Percentiles rank a stretch among this genome's conserved stretches.
Evolutionary conservation across 768 basidiomycete genomes (phyloP).

Genomic region (Lentinus tigrinus): DNA sequence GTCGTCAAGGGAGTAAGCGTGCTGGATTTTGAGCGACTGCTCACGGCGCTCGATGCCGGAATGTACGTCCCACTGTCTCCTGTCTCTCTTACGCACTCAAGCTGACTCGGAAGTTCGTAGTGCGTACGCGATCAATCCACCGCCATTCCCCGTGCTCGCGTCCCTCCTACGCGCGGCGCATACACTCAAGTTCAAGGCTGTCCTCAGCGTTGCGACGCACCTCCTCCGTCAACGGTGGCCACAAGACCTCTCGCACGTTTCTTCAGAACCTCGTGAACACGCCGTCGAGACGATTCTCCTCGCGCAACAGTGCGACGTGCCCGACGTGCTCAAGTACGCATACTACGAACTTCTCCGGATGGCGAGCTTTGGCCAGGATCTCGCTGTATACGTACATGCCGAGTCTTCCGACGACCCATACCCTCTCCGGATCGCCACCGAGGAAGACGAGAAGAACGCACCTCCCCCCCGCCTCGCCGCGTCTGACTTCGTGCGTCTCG

Average conservation of each 20-base stretch:
- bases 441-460: conserved; percentile 1
- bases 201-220: conserved; percentile 30
- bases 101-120: conserved; percentile 11
- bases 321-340: conserved; percentile 34
- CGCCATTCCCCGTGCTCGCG: conserved; percentile 30
- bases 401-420: not conserved
- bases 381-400: not conserved
- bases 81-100: not conserved
- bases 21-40: conserved; percentile 34
- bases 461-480: conserved; percentile 6
- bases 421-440: not conserved
- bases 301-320: conserved; percentile 29
- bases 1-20: conserved; percentile 24
- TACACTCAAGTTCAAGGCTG: conserved; percentile 30
- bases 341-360: conserved; percentile 41
- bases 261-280: conserved; percentile 7
- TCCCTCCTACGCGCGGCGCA: conserved; percentile 37
- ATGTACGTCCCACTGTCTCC: conserved; percentile 26
- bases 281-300: conserved; percentile 34
- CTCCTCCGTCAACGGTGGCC: conserved; percentile 35
- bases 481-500: conserved; percentile 23
- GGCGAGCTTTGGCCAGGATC: conserved; percentile 28
- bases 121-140: conserved; percentile 24
- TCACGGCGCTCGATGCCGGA: conserved; percentile 32
- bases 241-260: conserved; percentile 10